Evolutionary conservation across 225 moss, liverwort and hornwort species (phyloP), one percentile per base, ranked within the genome.

Genomic region (Pleurozium schreberi): DNA sequence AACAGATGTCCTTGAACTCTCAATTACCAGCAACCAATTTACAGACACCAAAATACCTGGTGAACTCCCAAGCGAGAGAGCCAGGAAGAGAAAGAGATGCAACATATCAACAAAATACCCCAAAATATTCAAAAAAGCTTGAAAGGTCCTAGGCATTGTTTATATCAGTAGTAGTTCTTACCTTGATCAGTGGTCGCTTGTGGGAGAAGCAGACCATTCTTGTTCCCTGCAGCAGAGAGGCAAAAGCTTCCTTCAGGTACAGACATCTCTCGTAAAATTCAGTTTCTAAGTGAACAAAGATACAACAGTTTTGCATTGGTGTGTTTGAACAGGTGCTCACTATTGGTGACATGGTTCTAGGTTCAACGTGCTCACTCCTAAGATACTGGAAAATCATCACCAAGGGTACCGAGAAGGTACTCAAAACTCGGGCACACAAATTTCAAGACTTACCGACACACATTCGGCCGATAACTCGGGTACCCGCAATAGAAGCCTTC

Each of bases 401-500:
- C 86, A 74, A 25, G 12, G 57, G 60, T 33, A 40, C 47, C 30
- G 69, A 85, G 22, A 49, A 79, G n/a, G 58, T 79, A 21, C 26
- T 85, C 28, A 55, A 58, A 82, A 18, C 34, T 13, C 11, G 16
- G 49, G 18, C 34, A 33, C 31, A 31, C 27, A 20, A 75, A 49
- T 50, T 62, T 58, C 47, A 25, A 74, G 66, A 91, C 94, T 90
- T 90, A 92, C 97, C 97, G 40, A 95, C 97, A 90, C 97, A 98
- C 98, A 98, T 96, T 53, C 98, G 95, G 88, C 97, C 99, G 49
- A 99, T 97, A 42, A 99, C 96, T 89, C 98, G 94, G 26, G 99
- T 97, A 75, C 97, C 95, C 61, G 99, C 94, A 85, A 99, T 91
- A 79, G 96, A 97, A 57, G 89, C 92, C 84, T 99, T 99, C 81